These are phyloP conservation scores for Cajanus cajan DNA, from an alignment of 306 rosid species.

Conservation along the genomic window DNA sequence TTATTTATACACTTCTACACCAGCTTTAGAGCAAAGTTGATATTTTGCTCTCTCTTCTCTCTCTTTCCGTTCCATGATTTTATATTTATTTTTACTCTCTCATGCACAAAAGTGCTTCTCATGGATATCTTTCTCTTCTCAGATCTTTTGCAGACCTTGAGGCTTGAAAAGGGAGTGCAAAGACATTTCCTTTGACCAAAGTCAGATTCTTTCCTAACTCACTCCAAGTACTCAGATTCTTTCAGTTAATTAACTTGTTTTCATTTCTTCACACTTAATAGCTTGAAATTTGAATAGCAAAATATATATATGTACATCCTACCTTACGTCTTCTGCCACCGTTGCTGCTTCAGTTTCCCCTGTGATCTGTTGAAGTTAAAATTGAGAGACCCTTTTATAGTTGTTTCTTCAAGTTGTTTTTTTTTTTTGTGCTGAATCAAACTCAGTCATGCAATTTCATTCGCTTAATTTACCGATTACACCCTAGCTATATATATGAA, in stretches of 20 bases:
- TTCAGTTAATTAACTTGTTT: background rate
- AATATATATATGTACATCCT: too few relatives aligned
- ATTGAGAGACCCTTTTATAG: background rate
- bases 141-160: too few relatives aligned
- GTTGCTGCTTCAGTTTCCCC: background rate
- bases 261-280: background rate
- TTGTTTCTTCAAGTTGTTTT: background rate
- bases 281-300: too few relatives aligned
- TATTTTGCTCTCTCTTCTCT: too few relatives aligned
- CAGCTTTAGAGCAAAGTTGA: too few relatives aligned
- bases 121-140: background rate
- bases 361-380: background rate
- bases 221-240: too few relatives aligned
- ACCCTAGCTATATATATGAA: background rate
- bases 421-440: background rate
- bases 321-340: background rate
- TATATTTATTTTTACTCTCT: too few relatives aligned
- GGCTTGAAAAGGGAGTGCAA: background rate
- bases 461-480: background rate
- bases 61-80: too few relatives aligned
- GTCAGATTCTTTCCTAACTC: background rate
- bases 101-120: too few relatives aligned
- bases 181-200: background rate
- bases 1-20: background rate
- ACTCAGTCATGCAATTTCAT: background rate